Base-by-base conservation (phyloP, 2,329 filamentous ascomycete genomes). In the Neonectria faginata region DNA sequence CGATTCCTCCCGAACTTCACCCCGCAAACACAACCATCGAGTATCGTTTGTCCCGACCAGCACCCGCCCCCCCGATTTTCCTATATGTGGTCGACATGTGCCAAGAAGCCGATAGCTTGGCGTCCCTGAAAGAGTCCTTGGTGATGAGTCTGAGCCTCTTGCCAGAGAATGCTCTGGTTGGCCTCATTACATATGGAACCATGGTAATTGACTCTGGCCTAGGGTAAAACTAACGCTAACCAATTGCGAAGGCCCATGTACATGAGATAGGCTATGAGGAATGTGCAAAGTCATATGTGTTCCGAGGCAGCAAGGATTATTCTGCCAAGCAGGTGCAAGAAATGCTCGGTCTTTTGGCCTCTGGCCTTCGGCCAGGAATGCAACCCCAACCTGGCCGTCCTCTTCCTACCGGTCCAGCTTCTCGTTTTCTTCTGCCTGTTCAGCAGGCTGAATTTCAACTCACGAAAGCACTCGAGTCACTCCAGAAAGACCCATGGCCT, bases 281-380 rank as follows among this genome's bases (percentile, higher is more conserved):
- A 81, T 99, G 96, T 80, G 93, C 96, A 70, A 99, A 98, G 82
- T 97, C 95, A 6, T 99, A 97, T 75, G 96, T 99, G 45, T 99
- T 99, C 86, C 89, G 95, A 61, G 96, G 96, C 42, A 97, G 90
- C 85, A 99, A 98, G 84, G 96, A 99, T 76, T 99, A 99, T 79
- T 87, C 90, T n/a, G 92, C 94, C 58, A 98, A 98, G 83, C 94
- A 98, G 78, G 94, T 99, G n/a, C 95, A 98, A 80, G 96, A 99
- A 77, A 99, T 99, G 96, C 90, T 99, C 55, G 96, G 94, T 29
- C 85, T 97, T 59, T 85, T 90, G 52, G 87, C 91, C 20, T 85
- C 92, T 25, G 89, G 89, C 39, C 79, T 93, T 68, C 89, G 96
- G 69, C 93, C 94, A 25, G 89, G 89, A 59, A 88, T 92, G 80